Conservation (phyloP, 2,329 filamentous ascomycete species). For the Microdochium trichocladiopsis region DNA sequence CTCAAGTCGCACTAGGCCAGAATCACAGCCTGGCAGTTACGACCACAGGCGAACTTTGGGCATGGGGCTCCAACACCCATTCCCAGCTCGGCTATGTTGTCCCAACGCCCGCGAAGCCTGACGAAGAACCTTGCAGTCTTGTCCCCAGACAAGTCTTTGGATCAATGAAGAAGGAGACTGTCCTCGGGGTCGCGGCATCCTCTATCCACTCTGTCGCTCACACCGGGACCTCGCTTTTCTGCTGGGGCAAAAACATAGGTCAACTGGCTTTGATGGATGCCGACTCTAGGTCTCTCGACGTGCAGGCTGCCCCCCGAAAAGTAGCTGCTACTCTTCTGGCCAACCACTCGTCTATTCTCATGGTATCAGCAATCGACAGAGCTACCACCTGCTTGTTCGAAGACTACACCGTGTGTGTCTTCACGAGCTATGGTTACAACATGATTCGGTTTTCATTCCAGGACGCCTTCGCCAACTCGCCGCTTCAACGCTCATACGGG, state of each 20-base stretch:
- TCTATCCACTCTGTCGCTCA: conserved; percentile 87
- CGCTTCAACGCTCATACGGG: conserved; percentile 45
- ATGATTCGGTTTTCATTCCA: conserved; percentile 73
- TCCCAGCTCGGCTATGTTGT: conserved; percentile 83
- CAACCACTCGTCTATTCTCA: conserved; percentile 57
- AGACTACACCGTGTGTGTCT: conserved; percentile 85
- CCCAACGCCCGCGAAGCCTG: conserved; percentile 56
- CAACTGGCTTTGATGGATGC: conserved; percentile 93
- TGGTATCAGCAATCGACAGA: conserved; percentile 82
- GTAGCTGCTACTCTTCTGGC: conserved; percentile 80
- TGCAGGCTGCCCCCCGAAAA: conserved; percentile 75
- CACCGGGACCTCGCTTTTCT: conserved; percentile 74
- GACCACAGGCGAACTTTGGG: conserved; percentile 83
- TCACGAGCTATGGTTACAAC: conserved; percentile 94
- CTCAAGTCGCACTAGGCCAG: conserved; percentile 77
- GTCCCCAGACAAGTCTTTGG: conserved; percentile 87
- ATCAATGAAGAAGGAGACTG: conserved; percentile 75
- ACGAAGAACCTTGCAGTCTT: conserved; percentile 78
- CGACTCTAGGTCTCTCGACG: conserved; percentile 81
- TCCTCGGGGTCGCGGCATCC: conserved; percentile 81
- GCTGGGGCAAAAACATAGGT: conserved; percentile 91
- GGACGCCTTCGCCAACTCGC: conserved; percentile 64
- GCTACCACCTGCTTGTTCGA: conserved; percentile 82
- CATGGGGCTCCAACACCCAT: conserved; percentile 84
- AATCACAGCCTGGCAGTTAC: conserved; percentile 86